A percentile compares a stretch with the other conserved stretches of the same genome.
These are phyloP conservation scores for Zymoseptoria pseudotritici DNA, from an alignment of 2,329 filamentous ascomycete genomes.

Conservation along the genomic window DNA sequence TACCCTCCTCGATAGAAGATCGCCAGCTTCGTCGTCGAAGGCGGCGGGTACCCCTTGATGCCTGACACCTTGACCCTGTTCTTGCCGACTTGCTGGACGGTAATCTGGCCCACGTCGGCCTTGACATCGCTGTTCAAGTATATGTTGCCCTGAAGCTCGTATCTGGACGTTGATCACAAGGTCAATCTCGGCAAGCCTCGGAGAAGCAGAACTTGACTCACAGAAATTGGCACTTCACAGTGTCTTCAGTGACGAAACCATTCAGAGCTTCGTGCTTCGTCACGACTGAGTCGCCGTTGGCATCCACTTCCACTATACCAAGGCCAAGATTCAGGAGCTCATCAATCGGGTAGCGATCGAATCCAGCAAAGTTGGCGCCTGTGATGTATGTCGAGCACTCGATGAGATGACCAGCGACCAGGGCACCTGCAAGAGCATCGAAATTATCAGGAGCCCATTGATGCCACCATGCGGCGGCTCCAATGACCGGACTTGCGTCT, in stretches of 20 bases:
- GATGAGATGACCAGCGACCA: constrained; percentile 36
- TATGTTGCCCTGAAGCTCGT: constrained; percentile 47
- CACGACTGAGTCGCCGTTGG: constrained; percentile 29
- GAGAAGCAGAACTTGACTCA: background rate
- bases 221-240: constrained; percentile 45
- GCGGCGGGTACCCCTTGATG: constrained; percentile 38
- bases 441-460: constrained; percentile 32
- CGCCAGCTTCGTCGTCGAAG: constrained; percentile 44
- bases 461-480: constrained; percentile 37
- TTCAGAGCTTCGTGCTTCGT: constrained; percentile 30
- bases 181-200: background rate
- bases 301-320: constrained; percentile 26
- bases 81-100: constrained; percentile 42
- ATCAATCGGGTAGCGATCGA: constrained; percentile 29
- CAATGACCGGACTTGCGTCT: constrained; percentile 36
- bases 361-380: constrained; percentile 36
- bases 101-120: constrained; percentile 42
- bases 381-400: constrained; percentile 36
- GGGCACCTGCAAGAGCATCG: constrained; percentile 32
- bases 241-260: constrained; percentile 38
- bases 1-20: constrained; percentile 37
- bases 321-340: constrained; percentile 29
- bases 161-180: constrained; percentile 17
- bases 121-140: constrained; percentile 53
- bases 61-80: constrained; percentile 44